phyloP scores from a whole-genome alignment of 768 basidiomycete species.

The Calocybe cyanea region DNA sequence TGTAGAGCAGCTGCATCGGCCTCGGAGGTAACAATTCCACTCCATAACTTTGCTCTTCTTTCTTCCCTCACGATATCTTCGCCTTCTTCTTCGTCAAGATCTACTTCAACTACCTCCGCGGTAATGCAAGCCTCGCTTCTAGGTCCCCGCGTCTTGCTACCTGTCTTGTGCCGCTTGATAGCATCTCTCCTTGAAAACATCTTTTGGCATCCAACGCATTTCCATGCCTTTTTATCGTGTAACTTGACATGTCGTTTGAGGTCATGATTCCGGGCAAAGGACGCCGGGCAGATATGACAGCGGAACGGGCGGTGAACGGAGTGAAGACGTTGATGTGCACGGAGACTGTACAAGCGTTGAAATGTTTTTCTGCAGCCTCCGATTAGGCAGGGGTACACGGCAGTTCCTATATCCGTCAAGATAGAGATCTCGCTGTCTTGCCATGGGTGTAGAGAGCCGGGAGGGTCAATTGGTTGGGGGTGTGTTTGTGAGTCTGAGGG shows the following conservation, averaged over 20 bases:
- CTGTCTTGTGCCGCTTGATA: conserved; percentile 73
- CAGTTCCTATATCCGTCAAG: conserved; percentile 58
- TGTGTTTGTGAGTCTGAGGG: conserved; percentile 31
- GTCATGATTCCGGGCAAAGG: conserved; percentile 77
- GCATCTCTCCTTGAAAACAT: conserved; percentile 76
- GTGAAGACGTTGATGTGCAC: conserved; percentile 68
- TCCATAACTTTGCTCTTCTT: conserved; percentile 62
- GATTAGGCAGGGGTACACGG: conserved; percentile 77
- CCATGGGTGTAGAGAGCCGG: conserved; percentile 33
- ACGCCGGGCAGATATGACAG: conserved; percentile 64
- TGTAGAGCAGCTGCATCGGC: conserved; percentile 22
- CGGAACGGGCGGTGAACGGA: conserved; percentile 61
- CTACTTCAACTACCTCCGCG: conserved; percentile 61
- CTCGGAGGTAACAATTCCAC: conserved; percentile 47
- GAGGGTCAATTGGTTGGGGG: conserved; percentile 26
- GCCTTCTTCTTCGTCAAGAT: conserved; percentile 38
- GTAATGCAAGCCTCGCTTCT: conserved; percentile 50
- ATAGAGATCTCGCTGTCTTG: conserved; percentile 22
- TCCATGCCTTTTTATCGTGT: conserved; percentile 71
- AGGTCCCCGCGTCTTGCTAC: conserved; percentile 45
- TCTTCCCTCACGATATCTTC: conserved; percentile 51
- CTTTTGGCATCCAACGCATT: conserved; percentile 71
- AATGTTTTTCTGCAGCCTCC: conserved; percentile 66
- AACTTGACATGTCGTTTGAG: conserved; percentile 72
- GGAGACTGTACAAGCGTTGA: conserved; percentile 63